phyloP scores from a whole-genome alignment of 202 grass and related monocot genomes.

The Dendrocalamus latiflorus region DNA sequence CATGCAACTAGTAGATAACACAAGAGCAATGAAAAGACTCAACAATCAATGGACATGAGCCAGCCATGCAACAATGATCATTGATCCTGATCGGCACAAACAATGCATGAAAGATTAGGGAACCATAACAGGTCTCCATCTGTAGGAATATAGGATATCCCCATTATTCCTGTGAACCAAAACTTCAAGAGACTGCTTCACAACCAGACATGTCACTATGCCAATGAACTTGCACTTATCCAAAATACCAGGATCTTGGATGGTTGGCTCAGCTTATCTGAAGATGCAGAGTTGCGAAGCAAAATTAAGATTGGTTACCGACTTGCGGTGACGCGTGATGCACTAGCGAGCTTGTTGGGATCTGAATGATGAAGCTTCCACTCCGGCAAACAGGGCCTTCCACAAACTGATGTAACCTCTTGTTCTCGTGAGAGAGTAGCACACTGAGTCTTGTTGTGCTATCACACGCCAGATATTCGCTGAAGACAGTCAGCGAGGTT shows the following conservation, averaged over 20 bases:
- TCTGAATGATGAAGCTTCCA: not conserved
- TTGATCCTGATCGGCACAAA: not conserved
- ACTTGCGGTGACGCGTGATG: too few species aligned
- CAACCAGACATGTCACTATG: slow-evolving; percentile 8
- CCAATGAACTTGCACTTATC: not conserved
- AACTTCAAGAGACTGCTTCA: not conserved
- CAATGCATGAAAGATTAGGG: not conserved
- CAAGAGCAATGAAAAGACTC: not conserved
- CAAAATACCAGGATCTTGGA: not conserved
- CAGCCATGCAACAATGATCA: not conserved
- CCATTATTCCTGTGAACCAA: not conserved
- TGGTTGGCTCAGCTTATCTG: not conserved
- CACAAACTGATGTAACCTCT: not conserved
- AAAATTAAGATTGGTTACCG: not conserved
- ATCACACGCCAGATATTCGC: too few species aligned
- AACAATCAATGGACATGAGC: not conserved
- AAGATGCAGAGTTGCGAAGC: not conserved
- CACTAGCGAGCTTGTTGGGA: not conserved
- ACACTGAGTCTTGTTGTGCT: too few species aligned
- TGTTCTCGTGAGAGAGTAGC: not conserved
- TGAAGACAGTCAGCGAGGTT: not conserved
- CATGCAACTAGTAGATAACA: not conserved
- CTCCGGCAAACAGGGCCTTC: not conserved
- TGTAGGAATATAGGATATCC: not conserved
- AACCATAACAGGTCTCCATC: not conserved